Evolutionary conservation across 1,139 yeast species (phyloP).

Genomic region (Maudiozyma humilis): DNA sequence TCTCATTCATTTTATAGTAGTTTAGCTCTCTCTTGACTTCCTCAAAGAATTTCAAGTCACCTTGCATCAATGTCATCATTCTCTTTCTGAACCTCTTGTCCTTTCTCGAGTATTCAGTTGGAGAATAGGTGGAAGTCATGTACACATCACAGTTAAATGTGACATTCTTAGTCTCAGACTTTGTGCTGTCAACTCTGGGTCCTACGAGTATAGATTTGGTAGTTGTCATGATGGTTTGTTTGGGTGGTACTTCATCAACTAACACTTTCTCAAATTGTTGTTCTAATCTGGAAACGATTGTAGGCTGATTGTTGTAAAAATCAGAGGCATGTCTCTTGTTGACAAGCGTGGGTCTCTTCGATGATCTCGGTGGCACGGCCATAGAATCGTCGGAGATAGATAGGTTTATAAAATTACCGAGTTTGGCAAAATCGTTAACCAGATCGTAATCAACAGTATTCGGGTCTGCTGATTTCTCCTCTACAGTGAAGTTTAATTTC

Average conservation of each 20-base stretch:
- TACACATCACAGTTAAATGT: conserved; percentile 14
- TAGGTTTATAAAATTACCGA: conserved; percentile 7
- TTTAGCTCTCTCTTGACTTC: conserved; percentile 24
- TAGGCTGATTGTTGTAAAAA: conserved; percentile 14
- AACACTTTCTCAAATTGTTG: conserved; percentile 7
- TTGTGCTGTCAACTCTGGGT: not conserved
- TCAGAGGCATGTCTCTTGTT: conserved; percentile 14
- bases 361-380: conserved; percentile 17
- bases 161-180: conserved; percentile 5
- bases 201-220: not conserved
- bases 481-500: not conserved
- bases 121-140: conserved; percentile 15
- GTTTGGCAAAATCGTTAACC: conserved; percentile 6
- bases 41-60: conserved; percentile 16
- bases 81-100: conserved; percentile 20
- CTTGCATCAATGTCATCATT: conserved; percentile 15
- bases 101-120: conserved; percentile 21
- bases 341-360: conserved; percentile 15
- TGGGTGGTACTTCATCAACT: conserved; percentile 4
- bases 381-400: not conserved
- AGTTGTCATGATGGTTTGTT: not conserved
- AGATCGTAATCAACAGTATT: conserved; percentile 10
- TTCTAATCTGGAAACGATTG: conserved; percentile 7
- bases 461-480: conserved; percentile 2
- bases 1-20: conserved; percentile 23